phyloP scores from a whole-genome alignment of 371 early-diverging fungal species.

The Mucor piriformis region DNA sequence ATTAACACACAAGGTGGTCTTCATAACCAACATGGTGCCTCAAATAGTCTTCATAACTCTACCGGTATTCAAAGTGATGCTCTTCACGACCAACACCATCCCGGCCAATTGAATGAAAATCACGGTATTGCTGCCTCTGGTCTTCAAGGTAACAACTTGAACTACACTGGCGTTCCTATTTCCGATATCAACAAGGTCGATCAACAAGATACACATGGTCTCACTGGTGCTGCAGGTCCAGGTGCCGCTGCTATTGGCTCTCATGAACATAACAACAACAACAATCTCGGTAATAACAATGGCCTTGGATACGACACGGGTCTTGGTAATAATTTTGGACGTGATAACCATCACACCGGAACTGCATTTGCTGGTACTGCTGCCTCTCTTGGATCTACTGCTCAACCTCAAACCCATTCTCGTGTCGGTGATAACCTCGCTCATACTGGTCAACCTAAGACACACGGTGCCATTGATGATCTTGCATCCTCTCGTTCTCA shows the following conservation, averaged over 20 bases:
- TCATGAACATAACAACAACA: background rate
- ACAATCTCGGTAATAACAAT: background rate
- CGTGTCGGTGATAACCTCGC: background rate
- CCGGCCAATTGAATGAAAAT: conserved; percentile 29
- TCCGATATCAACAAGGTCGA: conserved; percentile 16
- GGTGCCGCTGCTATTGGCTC: conserved; percentile 3
- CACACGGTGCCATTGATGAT: background rate
- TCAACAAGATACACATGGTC: conserved; percentile 2
- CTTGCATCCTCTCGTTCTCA: background rate
- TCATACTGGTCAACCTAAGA: background rate
- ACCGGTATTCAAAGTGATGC: background rate
- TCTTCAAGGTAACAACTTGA: conserved; percentile 10
- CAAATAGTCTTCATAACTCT: background rate
- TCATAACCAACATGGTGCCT: no score
- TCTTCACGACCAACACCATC: background rate
- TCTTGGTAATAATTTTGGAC: background rate
- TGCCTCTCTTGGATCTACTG: background rate
- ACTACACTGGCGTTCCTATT: conserved; percentile 4
- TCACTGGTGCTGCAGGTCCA: conserved; percentile 8
- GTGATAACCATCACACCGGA: background rate
- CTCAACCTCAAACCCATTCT: background rate
- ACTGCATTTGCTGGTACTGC: conserved; percentile 5
- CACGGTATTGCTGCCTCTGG: conserved; percentile 31
- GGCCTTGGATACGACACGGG: background rate
- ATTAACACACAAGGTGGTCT: conserved; percentile 20